These are phyloP conservation scores for Aspergillus ustus DNA, from an alignment of 2,329 filamentous ascomycete genomes.

Conservation along the genomic window DNA sequence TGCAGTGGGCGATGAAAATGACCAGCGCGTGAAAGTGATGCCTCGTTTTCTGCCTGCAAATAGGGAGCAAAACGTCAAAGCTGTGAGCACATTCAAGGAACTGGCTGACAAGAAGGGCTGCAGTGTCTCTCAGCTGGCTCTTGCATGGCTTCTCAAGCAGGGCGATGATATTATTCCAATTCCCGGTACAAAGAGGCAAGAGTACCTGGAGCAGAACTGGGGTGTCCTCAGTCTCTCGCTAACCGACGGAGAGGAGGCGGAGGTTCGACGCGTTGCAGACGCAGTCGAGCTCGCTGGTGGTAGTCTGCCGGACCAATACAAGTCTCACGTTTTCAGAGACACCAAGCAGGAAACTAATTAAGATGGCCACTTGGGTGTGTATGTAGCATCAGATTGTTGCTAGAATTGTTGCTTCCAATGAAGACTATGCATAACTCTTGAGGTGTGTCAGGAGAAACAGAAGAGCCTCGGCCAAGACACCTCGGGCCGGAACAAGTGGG, in stretches of 20 bases:
- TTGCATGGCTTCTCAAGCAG: conserved; percentile 35
- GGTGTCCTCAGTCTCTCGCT: neutral
- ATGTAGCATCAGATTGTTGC: neutral
- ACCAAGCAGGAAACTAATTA: neutral
- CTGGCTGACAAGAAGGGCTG: conserved; percentile 2
- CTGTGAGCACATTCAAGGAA: neutral
- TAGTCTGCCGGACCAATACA: neutral
- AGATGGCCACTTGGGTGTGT: neutral
- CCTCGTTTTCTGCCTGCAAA: conserved; percentile 9
- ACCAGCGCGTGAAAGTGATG: conserved; percentile 4
- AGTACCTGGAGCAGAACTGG: conserved; percentile 29
- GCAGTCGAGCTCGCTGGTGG: neutral
- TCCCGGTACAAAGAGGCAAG: conserved; percentile 31
- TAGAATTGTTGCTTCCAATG: neutral
- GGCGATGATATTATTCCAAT: conserved; percentile 44
- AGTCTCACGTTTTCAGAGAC: neutral
- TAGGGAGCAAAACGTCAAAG: conserved; percentile 7
- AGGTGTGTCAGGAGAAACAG: neutral
- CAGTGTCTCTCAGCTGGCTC: conserved; percentile 2
- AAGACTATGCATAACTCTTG: neutral
- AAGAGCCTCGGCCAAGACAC: conserved; percentile 21
- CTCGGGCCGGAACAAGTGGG: conserved; percentile 19
- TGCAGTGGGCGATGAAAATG: neutral
- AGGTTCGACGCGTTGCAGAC: neutral
- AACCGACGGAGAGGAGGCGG: neutral